Evolutionary conservation across 768 basidiomycete species (phyloP).

Genomic region (Floccularia luteovirens): DNA sequence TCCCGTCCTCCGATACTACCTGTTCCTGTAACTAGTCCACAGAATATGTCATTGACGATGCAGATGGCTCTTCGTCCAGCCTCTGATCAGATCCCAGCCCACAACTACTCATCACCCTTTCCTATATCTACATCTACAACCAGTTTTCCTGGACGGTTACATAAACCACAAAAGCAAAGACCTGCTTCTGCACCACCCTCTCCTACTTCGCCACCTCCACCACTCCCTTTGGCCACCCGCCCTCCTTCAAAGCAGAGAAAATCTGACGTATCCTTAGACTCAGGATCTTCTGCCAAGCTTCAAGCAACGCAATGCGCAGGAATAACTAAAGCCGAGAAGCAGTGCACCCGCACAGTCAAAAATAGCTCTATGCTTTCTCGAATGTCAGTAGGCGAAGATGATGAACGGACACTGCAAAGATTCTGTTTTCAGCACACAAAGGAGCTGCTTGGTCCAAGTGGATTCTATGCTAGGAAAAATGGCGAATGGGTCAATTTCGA

Average conservation of each 20-base stretch:
- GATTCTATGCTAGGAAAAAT: constrained; percentile 48
- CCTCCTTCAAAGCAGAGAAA: constrained; percentile 4
- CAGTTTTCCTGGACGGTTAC: neutral
- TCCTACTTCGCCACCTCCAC: constrained; percentile 7
- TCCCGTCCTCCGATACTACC: constrained; percentile 25
- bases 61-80: constrained; percentile 25
- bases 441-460: constrained; percentile 40
- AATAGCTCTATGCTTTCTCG: constrained; percentile 17
- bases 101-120: constrained; percentile 19
- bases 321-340: constrained; percentile 55
- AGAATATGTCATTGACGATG: constrained; percentile 27
- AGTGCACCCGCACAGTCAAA: constrained; percentile 55
- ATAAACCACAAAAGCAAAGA: too few species aligned
- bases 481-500: constrained; percentile 50
- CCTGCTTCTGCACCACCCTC: constrained; percentile 10
- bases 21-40: constrained; percentile 23
- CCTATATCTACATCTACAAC: constrained; percentile 18
- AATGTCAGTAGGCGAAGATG: constrained; percentile 17
- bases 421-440: constrained; percentile 66
- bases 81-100: constrained; percentile 9
- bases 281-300: constrained; percentile 10
- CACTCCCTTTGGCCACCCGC: neutral
- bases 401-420: constrained; percentile 21
- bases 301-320: constrained; percentile 49
- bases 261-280: constrained; percentile 6